Conservation (phyloP, 805 yeast genomes). For the Nakazawaea populi region DNA sequence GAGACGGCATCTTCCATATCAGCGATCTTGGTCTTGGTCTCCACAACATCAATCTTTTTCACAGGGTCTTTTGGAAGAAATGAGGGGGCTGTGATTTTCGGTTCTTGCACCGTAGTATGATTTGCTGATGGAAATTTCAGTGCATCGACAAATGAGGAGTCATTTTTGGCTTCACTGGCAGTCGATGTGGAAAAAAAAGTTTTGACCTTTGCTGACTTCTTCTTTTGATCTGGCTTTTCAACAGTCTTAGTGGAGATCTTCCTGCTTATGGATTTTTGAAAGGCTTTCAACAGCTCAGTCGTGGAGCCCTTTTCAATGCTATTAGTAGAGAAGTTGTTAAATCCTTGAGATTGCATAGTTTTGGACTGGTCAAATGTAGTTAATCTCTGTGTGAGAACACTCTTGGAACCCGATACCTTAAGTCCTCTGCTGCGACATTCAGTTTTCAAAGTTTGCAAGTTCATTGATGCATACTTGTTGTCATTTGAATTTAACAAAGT, state of each 20-base stretch:
- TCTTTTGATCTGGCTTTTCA: conserved; percentile 4
- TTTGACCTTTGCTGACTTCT: background rate
- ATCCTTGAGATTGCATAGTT: background rate
- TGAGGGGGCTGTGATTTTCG: conserved; percentile 19
- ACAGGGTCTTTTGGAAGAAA: conserved; percentile 18
- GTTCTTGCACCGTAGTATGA: conserved; percentile 16
- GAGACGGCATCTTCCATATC: conserved; percentile 10
- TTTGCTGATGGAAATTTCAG: conserved; percentile 38
- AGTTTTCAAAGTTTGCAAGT: conserved; percentile 45
- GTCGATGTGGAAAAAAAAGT: conserved; percentile 16
- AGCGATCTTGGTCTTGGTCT: conserved; percentile 6
- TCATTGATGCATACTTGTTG: conserved; percentile 33
- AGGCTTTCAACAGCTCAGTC: background rate
- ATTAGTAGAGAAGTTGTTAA: conserved; percentile 11
- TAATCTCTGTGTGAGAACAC: conserved; percentile 42
- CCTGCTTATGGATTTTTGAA: conserved; percentile 1
- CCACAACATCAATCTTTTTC: conserved; percentile 1
- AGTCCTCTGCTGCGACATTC: conserved; percentile 59
- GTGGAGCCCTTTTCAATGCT: conserved; percentile 4
- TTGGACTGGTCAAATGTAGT: conserved; percentile 10
- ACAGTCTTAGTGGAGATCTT: conserved; percentile 1
- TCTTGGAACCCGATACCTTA: conserved; percentile 55
- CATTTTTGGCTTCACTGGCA: conserved; percentile 40
- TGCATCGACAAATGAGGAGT: conserved; percentile 51
- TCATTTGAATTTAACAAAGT: conserved; percentile 17